A percentile compares a stretch with the other conserved stretches of the same genome.
Conservation (phyloP, 2,329 filamentous ascomycete genomes). For the Fusarium sp. region DNA sequence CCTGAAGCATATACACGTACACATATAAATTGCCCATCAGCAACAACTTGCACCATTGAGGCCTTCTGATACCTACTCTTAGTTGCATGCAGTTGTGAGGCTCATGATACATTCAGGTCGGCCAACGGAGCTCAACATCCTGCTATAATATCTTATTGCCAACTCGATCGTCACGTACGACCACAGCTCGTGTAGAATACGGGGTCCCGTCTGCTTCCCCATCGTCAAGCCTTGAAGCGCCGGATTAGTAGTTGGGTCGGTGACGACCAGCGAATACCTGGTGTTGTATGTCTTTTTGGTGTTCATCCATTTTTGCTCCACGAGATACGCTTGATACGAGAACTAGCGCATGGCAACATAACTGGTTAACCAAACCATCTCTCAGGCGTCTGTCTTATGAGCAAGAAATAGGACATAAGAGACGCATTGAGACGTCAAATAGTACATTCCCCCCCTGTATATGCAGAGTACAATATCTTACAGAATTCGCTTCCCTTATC, state of each 20-base stretch:
- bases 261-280: conserved; percentile 36
- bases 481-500: conserved; percentile 32
- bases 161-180: conserved; percentile 22
- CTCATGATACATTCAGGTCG: neutral
- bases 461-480: conserved; percentile 46
- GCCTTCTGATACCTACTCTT: too few species aligned
- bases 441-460: conserved; percentile 42
- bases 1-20: neutral
- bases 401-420: neutral
- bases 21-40: neutral
- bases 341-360: neutral
- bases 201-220: conserved; percentile 38
- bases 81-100: too few species aligned
- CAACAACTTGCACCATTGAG: neutral
- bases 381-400: neutral
- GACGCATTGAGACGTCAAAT: conserved; percentile 32
- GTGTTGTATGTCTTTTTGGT: conserved; percentile 35
- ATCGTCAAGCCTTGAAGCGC: conserved; percentile 32
- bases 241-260: conserved; percentile 38
- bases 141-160: neutral
- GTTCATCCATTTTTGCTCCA: neutral
- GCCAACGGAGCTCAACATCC: neutral
- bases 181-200: conserved; percentile 35
- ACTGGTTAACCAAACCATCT: neutral
- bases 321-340: neutral